Evolutionary conservation across 495 filamentous ascomycete genomes (phyloP), one percentile per base, ranked within the genome.

Genomic region (Xylaria sp.): DNA sequence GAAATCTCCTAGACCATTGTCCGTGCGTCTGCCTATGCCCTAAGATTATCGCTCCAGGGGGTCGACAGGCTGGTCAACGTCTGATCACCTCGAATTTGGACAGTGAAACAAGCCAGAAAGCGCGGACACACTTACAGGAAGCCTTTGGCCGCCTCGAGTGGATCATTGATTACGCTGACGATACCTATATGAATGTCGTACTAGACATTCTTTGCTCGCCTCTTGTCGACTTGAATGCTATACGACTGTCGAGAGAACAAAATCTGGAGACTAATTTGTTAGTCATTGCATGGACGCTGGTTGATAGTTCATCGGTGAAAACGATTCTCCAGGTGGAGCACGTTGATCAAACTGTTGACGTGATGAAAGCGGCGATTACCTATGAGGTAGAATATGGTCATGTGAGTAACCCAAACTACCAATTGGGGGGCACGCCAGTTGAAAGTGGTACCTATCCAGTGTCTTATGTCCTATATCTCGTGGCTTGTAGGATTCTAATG

Each of bases 191-290:
- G 24, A 76, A 75, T 48, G 43, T 74, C 7, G 75, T 76, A 0
- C 72, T 76, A 14, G 75, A 76, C 19, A 76, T 76, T 33, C 61
- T 76, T 33, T 76, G 75, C 46, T 74, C 70, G 5, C 61, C 75
- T 7, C 52, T 76, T 29, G 12, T 61, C 37, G 55, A 68, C 46
- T 37, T 35, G 14, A 21, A 55, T 29, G 5, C 12, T 21, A 31
- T 55, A 14, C 52, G 26, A 8, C 26, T 31, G 29, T 31, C 52
- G 0, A 55, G 1, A 55, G 26, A 55, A 15, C 52, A 55, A 14
- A 55, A 31, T 29, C 52, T 55, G 1, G 26, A 55, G 5, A 55
- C 14, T 1, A 55, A 55, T 29, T 29, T 55, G 5, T 17, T 55
- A 14, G 5, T 31, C 14, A 55, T 55, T 21, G 52, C 52, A 29